A percentile compares a stretch with the other conserved stretches of the same genome.
Conservation (phyloP, 768 basidiomycete species). For the Russula virescens region DNA sequence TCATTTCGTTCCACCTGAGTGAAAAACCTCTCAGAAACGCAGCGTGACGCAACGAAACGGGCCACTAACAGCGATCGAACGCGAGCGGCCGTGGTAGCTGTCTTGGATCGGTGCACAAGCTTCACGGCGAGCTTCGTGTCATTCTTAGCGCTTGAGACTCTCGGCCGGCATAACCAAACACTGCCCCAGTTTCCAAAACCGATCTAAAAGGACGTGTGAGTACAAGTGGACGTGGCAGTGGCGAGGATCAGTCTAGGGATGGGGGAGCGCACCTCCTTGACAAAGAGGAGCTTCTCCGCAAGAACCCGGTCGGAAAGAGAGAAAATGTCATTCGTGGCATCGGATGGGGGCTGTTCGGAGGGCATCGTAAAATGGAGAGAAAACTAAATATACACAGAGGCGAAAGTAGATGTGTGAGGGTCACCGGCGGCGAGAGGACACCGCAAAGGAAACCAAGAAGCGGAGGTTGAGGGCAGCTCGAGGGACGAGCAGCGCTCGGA, state of each 20-base stretch:
- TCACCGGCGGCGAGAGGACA: background rate
- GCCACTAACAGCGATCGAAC: slow-evolving; percentile 74
- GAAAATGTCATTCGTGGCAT: slow-evolving; percentile 53
- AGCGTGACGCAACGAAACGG: background rate
- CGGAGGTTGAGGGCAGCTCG: slow-evolving; percentile 2
- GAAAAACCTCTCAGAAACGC: background rate
- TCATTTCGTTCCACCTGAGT: slow-evolving; percentile 94
- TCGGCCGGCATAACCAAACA: slow-evolving; percentile 75
- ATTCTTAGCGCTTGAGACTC: slow-evolving; percentile 39
- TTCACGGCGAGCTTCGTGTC: slow-evolving; percentile 76
- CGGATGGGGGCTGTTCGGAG: slow-evolving; percentile 30
- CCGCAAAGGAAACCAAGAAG: background rate
- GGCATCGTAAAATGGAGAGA: slow-evolving; percentile 26
- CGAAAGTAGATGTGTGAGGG: background rate
- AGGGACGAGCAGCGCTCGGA: background rate
- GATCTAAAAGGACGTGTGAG: slow-evolving; percentile 44
- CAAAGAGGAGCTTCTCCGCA: slow-evolving; percentile 64
- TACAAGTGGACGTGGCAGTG: background rate
- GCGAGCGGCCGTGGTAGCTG: slow-evolving; percentile 80
- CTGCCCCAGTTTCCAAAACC: slow-evolving; percentile 93
- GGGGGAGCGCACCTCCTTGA: slow-evolving; percentile 55
- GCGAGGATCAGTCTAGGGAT: slow-evolving; percentile 4
- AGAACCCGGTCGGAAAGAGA: slow-evolving; percentile 69
- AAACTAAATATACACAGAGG: slow-evolving; percentile 17
- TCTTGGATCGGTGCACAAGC: slow-evolving; percentile 80